phyloP scores from a whole-genome alignment of 2,329 filamentous ascomycete genomes.

The Cytospora paraplurivora region DNA sequence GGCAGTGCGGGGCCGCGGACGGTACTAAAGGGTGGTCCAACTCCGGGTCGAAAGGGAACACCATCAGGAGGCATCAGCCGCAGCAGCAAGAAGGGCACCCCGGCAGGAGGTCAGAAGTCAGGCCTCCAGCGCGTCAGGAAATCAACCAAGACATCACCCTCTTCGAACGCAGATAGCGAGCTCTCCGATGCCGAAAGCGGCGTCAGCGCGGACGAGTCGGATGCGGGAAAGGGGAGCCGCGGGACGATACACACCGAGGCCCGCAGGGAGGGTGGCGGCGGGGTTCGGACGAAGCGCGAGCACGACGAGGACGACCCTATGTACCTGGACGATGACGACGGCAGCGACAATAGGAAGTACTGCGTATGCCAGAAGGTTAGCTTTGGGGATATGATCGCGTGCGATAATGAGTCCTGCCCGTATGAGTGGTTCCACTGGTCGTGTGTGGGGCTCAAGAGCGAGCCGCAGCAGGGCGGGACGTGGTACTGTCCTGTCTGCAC shows the following conservation, averaged over 20 bases:
- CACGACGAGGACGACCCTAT: slow-evolving; percentile 55
- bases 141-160: slow-evolving; percentile 61
- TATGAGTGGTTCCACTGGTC: slow-evolving; percentile 90
- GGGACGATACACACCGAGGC: slow-evolving; percentile 40
- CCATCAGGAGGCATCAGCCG: slow-evolving; percentile 45
- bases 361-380: slow-evolving; percentile 82
- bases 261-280: slow-evolving; percentile 31
- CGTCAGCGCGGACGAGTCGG: slow-evolving; percentile 53
- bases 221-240: slow-evolving; percentile 43
- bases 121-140: slow-evolving; percentile 64
- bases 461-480: slow-evolving; percentile 58
- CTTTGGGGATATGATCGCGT: slow-evolving; percentile 87
- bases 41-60: slow-evolving; percentile 51
- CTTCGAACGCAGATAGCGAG: slow-evolving; percentile 65
- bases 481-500: slow-evolving; percentile 69
- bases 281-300: slow-evolving; percentile 34
- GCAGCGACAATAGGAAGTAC: slow-evolving; percentile 78
- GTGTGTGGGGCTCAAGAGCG: slow-evolving; percentile 68
- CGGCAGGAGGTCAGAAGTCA: slow-evolving; percentile 51
- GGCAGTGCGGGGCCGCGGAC: slow-evolving; percentile 64
- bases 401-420: slow-evolving; percentile 79
- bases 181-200: slow-evolving; percentile 64
- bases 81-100: slow-evolving; percentile 48
- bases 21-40: slow-evolving; percentile 47
- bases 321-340: slow-evolving; percentile 67